Base-by-base conservation (phyloP, 352 stramenopile genomes). In the Blastocystis sp. region DNA sequence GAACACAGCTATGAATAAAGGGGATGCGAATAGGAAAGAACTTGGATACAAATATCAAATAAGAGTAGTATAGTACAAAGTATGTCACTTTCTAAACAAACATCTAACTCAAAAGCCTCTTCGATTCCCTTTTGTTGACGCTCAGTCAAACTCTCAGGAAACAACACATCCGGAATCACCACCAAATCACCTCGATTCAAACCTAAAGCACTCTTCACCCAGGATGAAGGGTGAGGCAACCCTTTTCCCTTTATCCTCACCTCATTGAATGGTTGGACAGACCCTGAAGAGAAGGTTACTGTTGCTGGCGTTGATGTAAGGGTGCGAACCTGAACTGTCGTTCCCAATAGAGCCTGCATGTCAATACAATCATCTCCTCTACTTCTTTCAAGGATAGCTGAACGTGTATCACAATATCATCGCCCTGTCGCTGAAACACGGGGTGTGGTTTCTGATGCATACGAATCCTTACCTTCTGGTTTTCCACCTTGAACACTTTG, bases 301-400 rank as follows among this genome's bases (percentile, higher is more conserved):
- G 27, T 19, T 16, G 42, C 16, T n/a, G 11, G 43, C n/a, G 37
- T 29, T 27, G 46, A 52, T 1, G 27, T 46, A 9, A 83, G 16
- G 1, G 49, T 59, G 43, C 14, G 27, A 49, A 83, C 29, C n/a
- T 65, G 16, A n/a, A 83, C 19, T n/a, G 29, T 49, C 35, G 49
- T 83, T 49, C 71, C 71, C 27, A 83, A 24, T 37, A 83, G 52
- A 19, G 71, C 71, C 71, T 83, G 65, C 24, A 46, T 5, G 5
- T 83, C 32, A 51, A 29, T 37, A 19, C 29, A 16, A 16, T 21
- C 49, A 5, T 19, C 6, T 54, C 6, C 27, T 51, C 21, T 35
- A 83, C 71, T 24, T 83, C 49, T 16, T 83, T 83, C 51, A 83
- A n/a, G 14, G 71, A 66, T 16, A 83, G 14, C 27, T 83, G 16